These are phyloP conservation scores for Nicotiana obtusifolia DNA, from an alignment of 257 asterid genomes.

Conservation along the genomic window DNA sequence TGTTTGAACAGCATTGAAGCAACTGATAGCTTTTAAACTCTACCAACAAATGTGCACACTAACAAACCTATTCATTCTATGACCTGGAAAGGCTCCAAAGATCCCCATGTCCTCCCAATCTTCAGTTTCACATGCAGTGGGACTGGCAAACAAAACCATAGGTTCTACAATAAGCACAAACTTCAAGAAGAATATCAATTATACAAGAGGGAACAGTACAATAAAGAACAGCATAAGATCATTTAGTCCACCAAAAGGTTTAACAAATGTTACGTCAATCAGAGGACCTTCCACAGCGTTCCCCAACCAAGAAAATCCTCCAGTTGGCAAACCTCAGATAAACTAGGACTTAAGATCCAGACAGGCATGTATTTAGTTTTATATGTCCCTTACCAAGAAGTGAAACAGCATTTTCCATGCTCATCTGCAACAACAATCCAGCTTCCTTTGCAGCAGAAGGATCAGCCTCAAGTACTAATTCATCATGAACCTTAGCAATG, in stretches of 20 bases:
- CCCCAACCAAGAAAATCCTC: neutral
- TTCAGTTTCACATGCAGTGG: constrained; percentile 86
- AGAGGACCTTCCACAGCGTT: neutral
- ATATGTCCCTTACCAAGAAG: constrained; percentile 57
- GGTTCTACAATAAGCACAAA: constrained; percentile 3
- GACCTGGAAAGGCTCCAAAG: constrained; percentile 66
- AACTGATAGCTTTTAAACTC: neutral
- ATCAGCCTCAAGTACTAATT: constrained; percentile 83
- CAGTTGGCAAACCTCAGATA: neutral
- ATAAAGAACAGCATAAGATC: neutral
- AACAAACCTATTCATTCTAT: constrained; percentile 13
- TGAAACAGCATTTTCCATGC: constrained; percentile 87
- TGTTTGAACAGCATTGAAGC: neutral
- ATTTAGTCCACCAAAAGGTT: neutral
- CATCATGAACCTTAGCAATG: constrained; percentile 75
- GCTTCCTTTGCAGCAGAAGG: constrained; percentile 74
- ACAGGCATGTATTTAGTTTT: neutral
- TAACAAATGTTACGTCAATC: neutral
- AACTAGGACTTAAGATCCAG: neutral
- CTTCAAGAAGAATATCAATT: constrained; percentile 5
- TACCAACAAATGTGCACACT: neutral
- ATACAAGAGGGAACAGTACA: neutral
- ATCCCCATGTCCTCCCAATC: constrained; percentile 92
- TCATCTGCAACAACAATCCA: constrained; percentile 53
- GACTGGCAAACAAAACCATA: constrained; percentile 43